phyloP scores from a whole-genome alignment of 495 filamentous ascomycete genomes.

The Tetracladium setigerum region DNA sequence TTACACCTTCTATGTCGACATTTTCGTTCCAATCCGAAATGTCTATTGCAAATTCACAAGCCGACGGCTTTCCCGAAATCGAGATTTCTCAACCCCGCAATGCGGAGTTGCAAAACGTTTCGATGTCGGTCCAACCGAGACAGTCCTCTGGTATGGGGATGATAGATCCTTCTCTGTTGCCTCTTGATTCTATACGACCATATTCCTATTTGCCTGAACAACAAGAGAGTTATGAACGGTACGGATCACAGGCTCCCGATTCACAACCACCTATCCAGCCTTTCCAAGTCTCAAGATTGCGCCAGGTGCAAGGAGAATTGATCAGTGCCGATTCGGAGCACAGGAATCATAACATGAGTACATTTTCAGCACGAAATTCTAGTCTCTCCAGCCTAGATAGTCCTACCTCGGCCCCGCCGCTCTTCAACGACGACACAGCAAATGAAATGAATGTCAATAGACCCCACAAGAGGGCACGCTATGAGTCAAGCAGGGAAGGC shows the following conservation, averaged over 20 bases:
- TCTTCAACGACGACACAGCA: not conserved
- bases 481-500: slow-evolving; percentile 4
- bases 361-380: slow-evolving; percentile 2
- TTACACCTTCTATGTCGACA: too few relatives aligned
- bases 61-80: too few relatives aligned
- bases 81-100: too few relatives aligned
- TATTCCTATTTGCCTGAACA: too few relatives aligned
- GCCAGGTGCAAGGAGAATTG: slow-evolving; percentile 4
- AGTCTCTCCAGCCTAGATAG: slow-evolving; percentile 3
- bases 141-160: too few relatives aligned
- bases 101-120: too few relatives aligned
- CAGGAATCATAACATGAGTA: not conserved
- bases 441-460: not conserved
- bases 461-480: slow-evolving; percentile 10
- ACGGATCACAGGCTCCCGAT: slow-evolving; percentile 1
- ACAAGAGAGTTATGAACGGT: slow-evolving; percentile 16
- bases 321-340: too few relatives aligned
- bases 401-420: slow-evolving; percentile 4
- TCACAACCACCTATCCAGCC: slow-evolving; percentile 1
- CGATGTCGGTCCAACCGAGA: too few relatives aligned
- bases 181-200: too few relatives aligned
- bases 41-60: too few relatives aligned
- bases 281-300: not conserved
- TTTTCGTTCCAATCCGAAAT: too few relatives aligned
- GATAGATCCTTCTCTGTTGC: too few relatives aligned